Conservation (phyloP, 352 stramenopile genomes). For the Discostella stelligera region DNA sequence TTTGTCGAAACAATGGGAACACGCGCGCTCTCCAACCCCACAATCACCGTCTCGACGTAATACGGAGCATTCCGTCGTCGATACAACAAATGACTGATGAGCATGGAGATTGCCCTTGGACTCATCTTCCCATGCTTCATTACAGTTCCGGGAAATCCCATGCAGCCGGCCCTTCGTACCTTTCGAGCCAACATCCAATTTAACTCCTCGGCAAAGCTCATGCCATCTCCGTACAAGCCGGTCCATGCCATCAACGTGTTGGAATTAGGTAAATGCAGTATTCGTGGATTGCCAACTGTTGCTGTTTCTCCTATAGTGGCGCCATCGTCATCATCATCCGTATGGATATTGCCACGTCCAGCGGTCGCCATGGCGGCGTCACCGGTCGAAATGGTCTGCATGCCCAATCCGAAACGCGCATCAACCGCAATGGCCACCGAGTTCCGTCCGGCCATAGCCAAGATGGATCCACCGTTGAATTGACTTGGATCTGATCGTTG, state of each 20-base stretch:
- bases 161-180: slow-evolving; percentile 29
- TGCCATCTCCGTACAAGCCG: slow-evolving; percentile 46
- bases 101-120: slow-evolving; percentile 59
- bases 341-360: background rate
- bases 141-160: slow-evolving; percentile 29
- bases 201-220: slow-evolving; percentile 49
- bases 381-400: slow-evolving; percentile 56
- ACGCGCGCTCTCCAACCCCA: slow-evolving; percentile 57
- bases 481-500: slow-evolving; percentile 52
- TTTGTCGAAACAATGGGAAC: slow-evolving; percentile 11
- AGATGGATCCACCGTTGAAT: slow-evolving; percentile 71
- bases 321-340: slow-evolving; percentile 20
- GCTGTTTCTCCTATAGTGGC: background rate
- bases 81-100: slow-evolving; percentile 80
- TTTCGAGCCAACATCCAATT: slow-evolving; percentile 37
- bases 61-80: slow-evolving; percentile 59
- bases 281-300: slow-evolving; percentile 25
- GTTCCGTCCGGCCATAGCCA: slow-evolving; percentile 76
- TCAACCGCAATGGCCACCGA: slow-evolving; percentile 76
- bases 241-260: slow-evolving; percentile 43
- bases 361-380: background rate
- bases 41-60: slow-evolving; percentile 72
- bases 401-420: slow-evolving; percentile 71
- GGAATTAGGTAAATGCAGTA: slow-evolving; percentile 41
- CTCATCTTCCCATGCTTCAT: slow-evolving; percentile 42